Percentiles rank a stretch among this genome's conserved stretches.
phyloP scores from a whole-genome alignment of 2,329 filamentous ascomycete genomes.

The Pestalotiopsis sp. region DNA sequence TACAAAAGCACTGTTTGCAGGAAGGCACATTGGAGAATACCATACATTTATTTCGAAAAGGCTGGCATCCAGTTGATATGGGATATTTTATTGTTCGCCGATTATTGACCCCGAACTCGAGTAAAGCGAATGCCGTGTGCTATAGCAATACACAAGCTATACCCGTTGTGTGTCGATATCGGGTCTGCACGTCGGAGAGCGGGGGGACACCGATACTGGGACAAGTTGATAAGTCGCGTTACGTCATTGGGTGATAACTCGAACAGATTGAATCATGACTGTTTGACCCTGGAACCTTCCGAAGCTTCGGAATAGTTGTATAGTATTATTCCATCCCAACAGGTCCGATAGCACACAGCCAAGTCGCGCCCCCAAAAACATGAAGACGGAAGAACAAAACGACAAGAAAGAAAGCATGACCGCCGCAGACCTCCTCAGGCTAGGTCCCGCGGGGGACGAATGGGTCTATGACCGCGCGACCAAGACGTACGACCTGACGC shows the following conservation, averaged over 20 bases:
- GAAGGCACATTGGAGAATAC: background rate
- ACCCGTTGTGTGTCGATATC: background rate
- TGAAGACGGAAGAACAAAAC: background rate
- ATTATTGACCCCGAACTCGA: background rate
- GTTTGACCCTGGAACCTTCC: too few relatives aligned
- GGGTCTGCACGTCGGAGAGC: background rate
- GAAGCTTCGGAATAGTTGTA: too few relatives aligned
- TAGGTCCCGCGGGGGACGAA: constrained; percentile 32
- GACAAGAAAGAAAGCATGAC: constrained; percentile 16
- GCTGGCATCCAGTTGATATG: too few relatives aligned
- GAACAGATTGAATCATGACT: background rate
- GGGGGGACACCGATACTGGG: background rate
- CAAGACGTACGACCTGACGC: constrained; percentile 31
- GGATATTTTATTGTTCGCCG: background rate
- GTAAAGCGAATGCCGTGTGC: background rate
- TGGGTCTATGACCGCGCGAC: constrained; percentile 33
- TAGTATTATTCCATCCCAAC: background rate
- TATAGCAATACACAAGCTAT: too few relatives aligned
- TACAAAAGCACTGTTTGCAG: background rate
- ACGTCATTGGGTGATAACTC: background rate
- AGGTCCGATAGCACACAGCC: background rate
- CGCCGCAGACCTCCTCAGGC: constrained; percentile 19
- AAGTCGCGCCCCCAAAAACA: background rate
- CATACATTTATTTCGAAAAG: background rate
- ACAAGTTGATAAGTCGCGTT: background rate